Evolutionary conservation across 441 rosid species (phyloP).

Genomic region (Manihot esculenta): DNA sequence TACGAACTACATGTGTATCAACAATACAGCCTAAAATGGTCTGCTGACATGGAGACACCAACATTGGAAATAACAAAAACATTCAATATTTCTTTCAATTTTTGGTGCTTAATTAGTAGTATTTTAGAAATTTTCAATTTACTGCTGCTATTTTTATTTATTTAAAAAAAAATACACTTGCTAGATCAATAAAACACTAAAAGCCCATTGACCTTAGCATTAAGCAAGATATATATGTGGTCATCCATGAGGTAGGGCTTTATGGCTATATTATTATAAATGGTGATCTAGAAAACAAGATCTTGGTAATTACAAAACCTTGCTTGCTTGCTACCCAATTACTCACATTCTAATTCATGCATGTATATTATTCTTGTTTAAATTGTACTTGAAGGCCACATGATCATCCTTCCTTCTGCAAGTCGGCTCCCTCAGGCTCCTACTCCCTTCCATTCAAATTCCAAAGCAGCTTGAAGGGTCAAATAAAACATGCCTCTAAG

Average conservation of each 20-base stretch:
- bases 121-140: too few relatives aligned
- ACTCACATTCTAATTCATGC: constrained; percentile 3
- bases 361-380: neutral
- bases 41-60: constrained; percentile 17
- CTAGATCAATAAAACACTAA: neutral
- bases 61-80: constrained; percentile 12
- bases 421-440: neutral
- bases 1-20: neutral
- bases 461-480: constrained; percentile 8
- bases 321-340: constrained; percentile 9
- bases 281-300: neutral
- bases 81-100: neutral
- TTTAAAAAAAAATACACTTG: too few relatives aligned
- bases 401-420: neutral
- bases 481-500: neutral
- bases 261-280: too few relatives aligned
- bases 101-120: neutral
- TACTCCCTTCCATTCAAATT: neutral
- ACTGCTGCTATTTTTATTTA: too few relatives aligned
- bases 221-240: constrained; percentile 1
- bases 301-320: constrained; percentile 6
- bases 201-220: neutral
- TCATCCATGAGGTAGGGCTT: too few relatives aligned
- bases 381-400: neutral
- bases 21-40: neutral